Evolutionary conservation across 192 early-diverging fungal genomes (phyloP).

Genomic region (Gaertneriomyces sp.): DNA sequence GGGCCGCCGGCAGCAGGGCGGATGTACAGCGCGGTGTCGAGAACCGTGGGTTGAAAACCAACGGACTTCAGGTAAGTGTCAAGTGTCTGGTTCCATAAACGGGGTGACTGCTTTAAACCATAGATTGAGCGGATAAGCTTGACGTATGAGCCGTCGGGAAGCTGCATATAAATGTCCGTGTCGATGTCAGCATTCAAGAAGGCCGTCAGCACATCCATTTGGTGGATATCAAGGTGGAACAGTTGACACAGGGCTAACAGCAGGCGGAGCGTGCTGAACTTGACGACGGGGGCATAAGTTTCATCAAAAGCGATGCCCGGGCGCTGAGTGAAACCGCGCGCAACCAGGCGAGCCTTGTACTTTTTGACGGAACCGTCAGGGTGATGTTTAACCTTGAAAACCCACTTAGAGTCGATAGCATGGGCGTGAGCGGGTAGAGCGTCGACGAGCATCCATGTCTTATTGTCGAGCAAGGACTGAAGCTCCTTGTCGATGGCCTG

Average conservation of each 20-base stretch:
- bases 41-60: constrained; percentile 3
- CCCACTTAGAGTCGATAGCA: constrained; percentile 26
- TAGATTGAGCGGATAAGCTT: constrained; percentile 1
- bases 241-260: constrained; percentile 14
- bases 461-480: neutral
- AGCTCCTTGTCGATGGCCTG: neutral
- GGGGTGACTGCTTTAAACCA: constrained; percentile 18
- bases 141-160: constrained; percentile 22
- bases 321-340: constrained; percentile 35
- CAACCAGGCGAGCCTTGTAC: constrained; percentile 34
- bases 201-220: constrained; percentile 36
- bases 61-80: constrained; percentile 4
- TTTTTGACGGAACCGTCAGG: constrained; percentile 21
- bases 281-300: constrained; percentile 43
- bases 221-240: constrained; percentile 17
- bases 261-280: constrained; percentile 17
- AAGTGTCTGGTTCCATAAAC: constrained; percentile 14
- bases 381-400: constrained; percentile 26
- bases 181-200: constrained; percentile 36
- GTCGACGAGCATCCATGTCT: neutral
- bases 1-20: too few relatives aligned
- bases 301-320: constrained; percentile 11
- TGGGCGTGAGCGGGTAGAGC: constrained; percentile 8
- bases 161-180: constrained; percentile 26
- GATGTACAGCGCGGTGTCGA: too few relatives aligned